A percentile compares a stretch with the other conserved stretches of the same genome.
Evolutionary conservation across 441 rosid genomes (phyloP).

Genomic region (Eugenia klotzschiana): DNA sequence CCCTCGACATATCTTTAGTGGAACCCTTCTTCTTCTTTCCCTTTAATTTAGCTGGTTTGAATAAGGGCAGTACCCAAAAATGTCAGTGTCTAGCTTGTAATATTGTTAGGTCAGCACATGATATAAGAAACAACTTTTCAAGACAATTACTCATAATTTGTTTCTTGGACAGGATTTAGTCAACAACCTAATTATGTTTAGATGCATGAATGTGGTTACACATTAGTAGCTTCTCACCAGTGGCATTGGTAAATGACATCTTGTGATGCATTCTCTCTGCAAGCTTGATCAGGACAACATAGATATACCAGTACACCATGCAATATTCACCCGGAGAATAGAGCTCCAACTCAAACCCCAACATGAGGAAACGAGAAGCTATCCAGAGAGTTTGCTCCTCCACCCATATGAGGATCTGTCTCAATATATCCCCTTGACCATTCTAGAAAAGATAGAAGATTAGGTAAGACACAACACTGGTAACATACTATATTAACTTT

Average conservation of each 20-base stretch:
- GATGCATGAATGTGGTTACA: not conserved
- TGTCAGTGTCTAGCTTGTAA: not conserved
- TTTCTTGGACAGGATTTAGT: not conserved
- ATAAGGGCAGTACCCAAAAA: not conserved
- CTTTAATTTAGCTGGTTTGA: conserved; percentile 51
- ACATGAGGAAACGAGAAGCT: conserved; percentile 66
- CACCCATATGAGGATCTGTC: conserved; percentile 66
- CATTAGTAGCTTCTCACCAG: conserved; percentile 20
- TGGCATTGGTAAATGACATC: conserved; percentile 25
- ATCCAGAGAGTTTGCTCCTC: conserved; percentile 96
- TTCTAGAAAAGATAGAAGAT: conserved; percentile 39
- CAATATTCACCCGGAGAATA: conserved; percentile 79
- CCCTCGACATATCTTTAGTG: conserved; percentile 42
- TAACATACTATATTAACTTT: not conserved
- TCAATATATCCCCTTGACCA: conserved; percentile 25
- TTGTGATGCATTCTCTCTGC: conserved; percentile 68
- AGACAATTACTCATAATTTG: not conserved
- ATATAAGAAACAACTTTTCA: not conserved
- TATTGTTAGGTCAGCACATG: not conserved
- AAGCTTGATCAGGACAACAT: conserved; percentile 57
- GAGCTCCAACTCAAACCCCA: conserved; percentile 93
- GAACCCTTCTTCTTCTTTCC: conserved; percentile 76
- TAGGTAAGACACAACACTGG: not conserved
- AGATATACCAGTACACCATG: conserved; percentile 93
- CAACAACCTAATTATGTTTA: not conserved